Evolutionary conservation across 2,329 filamentous ascomycete genomes (phyloP).

Genomic region (Cordyceps cicadae): DNA sequence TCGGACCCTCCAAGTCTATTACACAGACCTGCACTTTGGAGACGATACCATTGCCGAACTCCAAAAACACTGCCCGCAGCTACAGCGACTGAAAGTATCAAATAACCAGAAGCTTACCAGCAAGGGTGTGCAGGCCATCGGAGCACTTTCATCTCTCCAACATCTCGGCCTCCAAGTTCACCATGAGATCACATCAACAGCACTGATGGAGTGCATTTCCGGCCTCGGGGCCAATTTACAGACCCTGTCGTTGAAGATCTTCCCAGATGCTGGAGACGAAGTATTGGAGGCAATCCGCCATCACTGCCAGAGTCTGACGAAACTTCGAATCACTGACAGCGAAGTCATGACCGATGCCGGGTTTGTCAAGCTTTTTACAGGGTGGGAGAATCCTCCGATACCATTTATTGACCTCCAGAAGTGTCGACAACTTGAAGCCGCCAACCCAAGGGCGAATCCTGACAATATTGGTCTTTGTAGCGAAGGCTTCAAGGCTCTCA

Average conservation of each 20-base stretch:
- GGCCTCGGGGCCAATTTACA: slow-evolving; percentile 57
- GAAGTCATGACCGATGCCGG: slow-evolving; percentile 65
- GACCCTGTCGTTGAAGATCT: slow-evolving; percentile 69
- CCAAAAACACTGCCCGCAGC: slow-evolving; percentile 53
- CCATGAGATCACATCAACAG: slow-evolving; percentile 44
- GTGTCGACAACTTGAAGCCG: slow-evolving; percentile 68
- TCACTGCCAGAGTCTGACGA: slow-evolving; percentile 58
- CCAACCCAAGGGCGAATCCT: slow-evolving; percentile 56
- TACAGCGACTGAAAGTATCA: slow-evolving; percentile 70
- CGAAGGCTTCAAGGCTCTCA: slow-evolving; percentile 68
- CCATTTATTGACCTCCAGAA: slow-evolving; percentile 65
- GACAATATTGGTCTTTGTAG: slow-evolving; percentile 65
- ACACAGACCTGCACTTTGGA: slow-evolving; percentile 73
- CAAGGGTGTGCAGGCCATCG: slow-evolving; percentile 56
- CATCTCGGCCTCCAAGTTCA: slow-evolving; percentile 68
- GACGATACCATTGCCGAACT: slow-evolving; percentile 61
- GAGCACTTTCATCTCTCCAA: slow-evolving; percentile 53
- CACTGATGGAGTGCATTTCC: slow-evolving; percentile 53
- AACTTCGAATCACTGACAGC: slow-evolving; percentile 76
- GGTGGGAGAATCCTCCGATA: slow-evolving; percentile 68
- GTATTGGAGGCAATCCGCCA: slow-evolving; percentile 64
- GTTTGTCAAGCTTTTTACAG: slow-evolving; percentile 63
- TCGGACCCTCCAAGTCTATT: slow-evolving; percentile 66
- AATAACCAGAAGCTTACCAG: slow-evolving; percentile 69
- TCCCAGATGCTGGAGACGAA: slow-evolving; percentile 57